phyloP scores from a whole-genome alignment of 176 grass and related monocot species.

The Rhipidocladum racemiflorum region DNA sequence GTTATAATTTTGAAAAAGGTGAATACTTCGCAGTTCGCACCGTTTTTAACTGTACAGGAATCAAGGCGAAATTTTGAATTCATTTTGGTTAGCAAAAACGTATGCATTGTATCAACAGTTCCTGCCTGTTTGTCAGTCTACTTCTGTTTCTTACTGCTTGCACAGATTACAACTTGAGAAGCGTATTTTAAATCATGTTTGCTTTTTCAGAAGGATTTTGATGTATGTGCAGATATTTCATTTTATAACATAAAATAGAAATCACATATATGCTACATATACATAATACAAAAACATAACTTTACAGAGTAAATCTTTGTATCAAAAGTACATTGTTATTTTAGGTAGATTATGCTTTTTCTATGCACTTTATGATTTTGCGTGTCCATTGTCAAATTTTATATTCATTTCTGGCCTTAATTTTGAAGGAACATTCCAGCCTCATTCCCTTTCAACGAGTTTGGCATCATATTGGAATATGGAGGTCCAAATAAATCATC shows the following conservation, averaged over 20 bases:
- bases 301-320: neutral
- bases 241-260: neutral
- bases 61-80: conserved; percentile 2
- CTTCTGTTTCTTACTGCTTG: conserved; percentile 7
- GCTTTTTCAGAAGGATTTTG: conserved; percentile 7
- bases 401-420: conserved; percentile 27
- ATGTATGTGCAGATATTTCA: neutral
- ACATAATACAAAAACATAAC: neutral
- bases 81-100: conserved; percentile 14
- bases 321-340: neutral
- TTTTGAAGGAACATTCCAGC: conserved; percentile 55
- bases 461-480: conserved; percentile 69
- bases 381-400: neutral
- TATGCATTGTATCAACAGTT: neutral
- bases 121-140: neutral
- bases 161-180: neutral
- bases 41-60: conserved; percentile 3
- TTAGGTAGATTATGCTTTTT: neutral
- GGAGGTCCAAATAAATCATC: conserved; percentile 68
- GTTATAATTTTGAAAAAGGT: conserved; percentile 11
- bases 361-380: conserved; percentile 13
- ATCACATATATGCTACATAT: neutral
- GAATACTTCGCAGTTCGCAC: neutral
- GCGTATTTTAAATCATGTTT: neutral
- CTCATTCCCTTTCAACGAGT: conserved; percentile 63